These are phyloP conservation scores for Monilinia aucupariae DNA, from an alignment of 2,329 filamentous ascomycete species.

Conservation along the genomic window DNA sequence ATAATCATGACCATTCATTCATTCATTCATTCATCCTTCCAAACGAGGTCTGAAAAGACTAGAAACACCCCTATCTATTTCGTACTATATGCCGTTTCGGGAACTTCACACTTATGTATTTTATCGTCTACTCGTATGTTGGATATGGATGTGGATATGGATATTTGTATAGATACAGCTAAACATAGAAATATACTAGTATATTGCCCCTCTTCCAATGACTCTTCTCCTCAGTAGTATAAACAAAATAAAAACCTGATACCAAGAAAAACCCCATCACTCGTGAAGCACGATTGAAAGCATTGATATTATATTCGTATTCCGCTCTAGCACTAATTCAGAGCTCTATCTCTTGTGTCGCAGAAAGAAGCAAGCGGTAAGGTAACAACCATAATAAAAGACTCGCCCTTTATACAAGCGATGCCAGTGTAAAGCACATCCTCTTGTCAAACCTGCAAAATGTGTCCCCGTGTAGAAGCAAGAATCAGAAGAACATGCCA, in stretches of 20 bases:
- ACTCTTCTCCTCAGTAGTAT: neutral
- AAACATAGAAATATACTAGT: neutral
- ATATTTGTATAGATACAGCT: neutral
- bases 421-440: neutral
- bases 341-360: neutral
- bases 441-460: neutral
- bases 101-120: too few relatives aligned
- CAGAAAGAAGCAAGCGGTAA: neutral
- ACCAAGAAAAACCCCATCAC: neutral
- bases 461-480: neutral
- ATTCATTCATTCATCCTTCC: too few relatives aligned
- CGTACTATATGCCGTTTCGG: too few relatives aligned
- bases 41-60: too few relatives aligned
- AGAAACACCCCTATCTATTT: too few relatives aligned
- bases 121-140: neutral
- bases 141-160: neutral
- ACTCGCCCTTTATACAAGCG: neutral
- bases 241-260: neutral
- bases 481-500: neutral
- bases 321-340: neutral
- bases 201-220: neutral
- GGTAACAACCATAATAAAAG: neutral
- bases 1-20: too few relatives aligned
- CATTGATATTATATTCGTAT: neutral
- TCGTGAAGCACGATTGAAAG: neutral